Evolutionary conservation across 2,329 filamentous ascomycete genomes (phyloP).

Genomic region (Incumbomyces delicatus): DNA sequence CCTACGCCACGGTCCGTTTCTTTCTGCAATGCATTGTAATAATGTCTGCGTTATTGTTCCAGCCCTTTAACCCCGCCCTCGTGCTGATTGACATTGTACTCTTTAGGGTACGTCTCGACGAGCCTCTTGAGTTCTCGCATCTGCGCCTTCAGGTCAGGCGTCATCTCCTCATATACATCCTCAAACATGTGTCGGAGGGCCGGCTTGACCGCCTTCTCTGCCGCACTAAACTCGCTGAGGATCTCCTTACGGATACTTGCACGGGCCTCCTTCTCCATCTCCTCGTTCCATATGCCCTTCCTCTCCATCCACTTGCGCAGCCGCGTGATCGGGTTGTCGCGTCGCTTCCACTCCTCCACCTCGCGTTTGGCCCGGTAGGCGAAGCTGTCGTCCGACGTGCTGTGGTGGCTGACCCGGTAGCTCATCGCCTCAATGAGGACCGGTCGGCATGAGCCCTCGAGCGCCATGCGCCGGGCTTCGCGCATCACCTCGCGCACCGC

Average conservation of each 20-base stretch:
- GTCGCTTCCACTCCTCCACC: conserved; percentile 85
- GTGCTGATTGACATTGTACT: conserved; percentile 74
- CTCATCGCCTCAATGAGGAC: conserved; percentile 93
- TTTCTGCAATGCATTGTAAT: no score
- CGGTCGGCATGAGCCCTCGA: conserved; percentile 69
- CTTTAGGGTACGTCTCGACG: conserved; percentile 74
- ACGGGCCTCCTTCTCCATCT: conserved; percentile 64
- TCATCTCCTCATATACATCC: conserved; percentile 82
- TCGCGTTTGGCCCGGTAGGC: conserved; percentile 89
- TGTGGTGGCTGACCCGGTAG: conserved; percentile 96
- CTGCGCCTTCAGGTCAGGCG: conserved; percentile 66
- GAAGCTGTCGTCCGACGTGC: conserved; percentile 92
- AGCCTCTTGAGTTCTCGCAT: conserved; percentile 65
- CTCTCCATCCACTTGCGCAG: conserved; percentile 85
- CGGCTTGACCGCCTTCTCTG: conserved; percentile 46
- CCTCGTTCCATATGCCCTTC: conserved; percentile 73
- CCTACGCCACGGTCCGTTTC: no score
- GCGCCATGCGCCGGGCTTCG: conserved; percentile 65
- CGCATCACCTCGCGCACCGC: conserved; percentile 73
- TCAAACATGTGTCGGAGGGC: conserved; percentile 55
- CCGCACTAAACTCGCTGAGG: conserved; percentile 72
- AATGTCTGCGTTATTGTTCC: conserved; percentile 23
- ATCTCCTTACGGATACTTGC: conserved; percentile 62
- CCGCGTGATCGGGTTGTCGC: conserved; percentile 80
- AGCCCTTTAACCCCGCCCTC: conserved; percentile 63